phyloP scores from a whole-genome alignment of 2,329 filamentous ascomycete genomes.

The Botrytis fragariae region DNA sequence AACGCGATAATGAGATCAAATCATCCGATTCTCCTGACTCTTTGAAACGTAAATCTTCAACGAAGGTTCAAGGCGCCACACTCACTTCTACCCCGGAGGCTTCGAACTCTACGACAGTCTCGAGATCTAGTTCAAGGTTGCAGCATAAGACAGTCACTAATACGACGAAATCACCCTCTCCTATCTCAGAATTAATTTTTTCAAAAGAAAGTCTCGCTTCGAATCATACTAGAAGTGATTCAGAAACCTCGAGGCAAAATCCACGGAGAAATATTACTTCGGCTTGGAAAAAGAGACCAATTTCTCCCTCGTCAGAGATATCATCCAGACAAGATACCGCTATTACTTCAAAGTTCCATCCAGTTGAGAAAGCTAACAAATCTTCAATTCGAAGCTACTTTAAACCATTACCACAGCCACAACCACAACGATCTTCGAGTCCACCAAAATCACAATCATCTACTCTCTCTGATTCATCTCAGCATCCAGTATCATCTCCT shows the following conservation, averaged over 20 bases:
- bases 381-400: constrained; percentile 35
- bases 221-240: neutral
- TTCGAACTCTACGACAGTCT: neutral
- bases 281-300: neutral
- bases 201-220: constrained; percentile 9
- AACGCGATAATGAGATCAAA: constrained; percentile 1
- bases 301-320: neutral
- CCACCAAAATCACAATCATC: constrained; percentile 20
- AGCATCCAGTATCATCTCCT: neutral
- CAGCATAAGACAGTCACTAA: neutral
- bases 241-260: neutral
- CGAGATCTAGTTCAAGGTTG: neutral
- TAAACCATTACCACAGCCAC: constrained; percentile 24
- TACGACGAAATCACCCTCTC: neutral
- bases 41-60: neutral
- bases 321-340: neutral
- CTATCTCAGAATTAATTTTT: too few relatives aligned
- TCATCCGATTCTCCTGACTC: neutral
- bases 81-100: neutral
- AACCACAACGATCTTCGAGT: constrained; percentile 24
- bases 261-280: neutral
- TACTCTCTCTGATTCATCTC: neutral
- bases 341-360: neutral
- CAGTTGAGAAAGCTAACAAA: constrained; percentile 24
- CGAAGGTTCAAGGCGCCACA: neutral